phyloP scores from a whole-genome alignment of 2,329 filamentous ascomycete species.

The Leptographium galeiforme region DNA sequence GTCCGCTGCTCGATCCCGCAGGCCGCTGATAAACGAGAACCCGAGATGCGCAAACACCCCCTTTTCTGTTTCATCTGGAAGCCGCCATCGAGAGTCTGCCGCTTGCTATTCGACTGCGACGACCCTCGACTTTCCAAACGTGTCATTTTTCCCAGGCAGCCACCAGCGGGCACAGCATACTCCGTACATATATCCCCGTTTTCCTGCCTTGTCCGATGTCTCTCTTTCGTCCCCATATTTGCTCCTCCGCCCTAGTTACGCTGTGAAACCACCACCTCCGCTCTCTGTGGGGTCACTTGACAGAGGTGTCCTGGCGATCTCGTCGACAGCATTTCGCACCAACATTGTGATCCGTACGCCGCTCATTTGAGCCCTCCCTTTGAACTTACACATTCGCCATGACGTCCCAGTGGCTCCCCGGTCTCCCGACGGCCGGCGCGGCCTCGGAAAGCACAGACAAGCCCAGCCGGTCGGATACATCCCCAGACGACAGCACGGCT shows the following conservation, averaged over 20 bases:
- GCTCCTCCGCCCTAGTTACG: not conserved
- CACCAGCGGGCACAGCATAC: too few relatives aligned
- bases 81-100: too few relatives aligned
- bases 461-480: not conserved
- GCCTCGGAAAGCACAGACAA: not conserved
- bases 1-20: too few relatives aligned
- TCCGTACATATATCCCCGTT: too few relatives aligned
- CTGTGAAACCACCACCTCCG: not conserved
- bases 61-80: too few relatives aligned
- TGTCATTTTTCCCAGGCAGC: too few relatives aligned
- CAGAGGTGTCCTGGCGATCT: not conserved
- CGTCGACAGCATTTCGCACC: not conserved
- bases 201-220: too few relatives aligned
- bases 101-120: too few relatives aligned
- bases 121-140: too few relatives aligned
- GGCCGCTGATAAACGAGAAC: too few relatives aligned
- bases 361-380: not conserved
- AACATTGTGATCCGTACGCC: too few relatives aligned
- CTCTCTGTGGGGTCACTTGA: not conserved
- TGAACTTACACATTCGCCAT: not conserved
- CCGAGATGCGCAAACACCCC: too few relatives aligned
- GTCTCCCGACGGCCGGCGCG: not conserved
- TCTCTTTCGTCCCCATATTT: not conserved
- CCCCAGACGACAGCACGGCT: not conserved
- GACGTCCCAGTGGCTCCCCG: not conserved